A percentile compares a stretch with the other conserved stretches of the same genome.
phyloP scores from a whole-genome alignment of 345 rosid species.

The Fremontodendron californicum region DNA sequence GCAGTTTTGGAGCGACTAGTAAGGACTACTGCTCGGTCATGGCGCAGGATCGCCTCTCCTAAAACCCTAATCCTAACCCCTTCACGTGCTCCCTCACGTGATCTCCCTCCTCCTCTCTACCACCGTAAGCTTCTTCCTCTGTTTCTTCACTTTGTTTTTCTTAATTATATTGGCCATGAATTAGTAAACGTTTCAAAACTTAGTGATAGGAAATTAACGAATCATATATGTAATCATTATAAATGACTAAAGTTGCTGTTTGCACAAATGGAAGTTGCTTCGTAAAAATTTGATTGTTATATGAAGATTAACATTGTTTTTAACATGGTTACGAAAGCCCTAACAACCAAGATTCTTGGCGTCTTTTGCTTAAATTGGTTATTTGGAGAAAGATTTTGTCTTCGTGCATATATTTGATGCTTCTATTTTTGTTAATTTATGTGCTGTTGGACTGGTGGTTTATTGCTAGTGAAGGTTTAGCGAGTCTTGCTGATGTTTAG shows the following conservation, averaged over 20 bases:
- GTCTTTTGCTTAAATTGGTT: not conserved
- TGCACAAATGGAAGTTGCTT: not conserved
- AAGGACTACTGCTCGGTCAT: slow-evolving; percentile 34
- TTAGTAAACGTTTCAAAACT: not conserved
- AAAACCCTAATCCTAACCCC: slow-evolving; percentile 36
- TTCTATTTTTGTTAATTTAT: not conserved
- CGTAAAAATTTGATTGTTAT: not conserved
- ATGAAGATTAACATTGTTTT: not conserved
- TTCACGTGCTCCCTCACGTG: slow-evolving; percentile 19
- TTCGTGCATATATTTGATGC: not conserved
- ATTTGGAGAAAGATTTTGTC: not conserved
- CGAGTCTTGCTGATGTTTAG: not conserved
- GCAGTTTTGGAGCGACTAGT: slow-evolving; percentile 36
- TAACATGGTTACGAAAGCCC: not conserved
- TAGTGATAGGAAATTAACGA: not conserved
- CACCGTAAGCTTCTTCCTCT: slow-evolving; percentile 26
- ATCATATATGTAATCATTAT: not conserved
- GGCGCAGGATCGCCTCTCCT: slow-evolving; percentile 28
- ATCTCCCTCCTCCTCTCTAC: slow-evolving; percentile 24
- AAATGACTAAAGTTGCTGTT: not conserved
- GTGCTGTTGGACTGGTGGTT: not conserved
- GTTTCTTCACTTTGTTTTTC: not conserved
- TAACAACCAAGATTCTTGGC: not conserved
- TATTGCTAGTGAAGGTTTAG: not conserved
- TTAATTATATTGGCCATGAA: not conserved